Evolutionary conservation across 495 filamentous ascomycete genomes (phyloP), one percentile per base, ranked within the genome.

Genomic region (Penicillium mononematosum): DNA sequence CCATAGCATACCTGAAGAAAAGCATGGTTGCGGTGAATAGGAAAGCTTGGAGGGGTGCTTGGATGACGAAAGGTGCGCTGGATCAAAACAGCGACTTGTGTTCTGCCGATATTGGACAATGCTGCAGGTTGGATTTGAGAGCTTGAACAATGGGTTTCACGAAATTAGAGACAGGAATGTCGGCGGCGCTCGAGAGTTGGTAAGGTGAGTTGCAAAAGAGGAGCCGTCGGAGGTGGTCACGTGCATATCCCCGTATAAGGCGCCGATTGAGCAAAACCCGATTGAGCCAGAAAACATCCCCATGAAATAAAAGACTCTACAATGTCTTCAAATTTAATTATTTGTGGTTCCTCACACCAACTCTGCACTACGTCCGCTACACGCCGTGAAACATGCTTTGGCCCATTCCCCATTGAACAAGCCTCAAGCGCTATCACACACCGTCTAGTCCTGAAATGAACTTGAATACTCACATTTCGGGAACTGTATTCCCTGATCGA

Each of bases 1-100:
- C 20, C 32, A 29, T 24, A 11, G 20, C 42, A 10, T 68, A 78
- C 76, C 76, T 79, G 67, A 79, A 79, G 70, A 79, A 79, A 69
- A 79, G 73, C 76, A 79, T 79, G 59, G 44, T 66, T 59, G 53
- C 47, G 57, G 56, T 56, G 24, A 24, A n/a, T 42, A 7, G 3
- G 41, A 45, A 36, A 47, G 53, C 53, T 55, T 55, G 53, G 53
- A 55, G 53, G 53, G 53, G 50, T 16, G 45, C 25, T 48, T 48
- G 9, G 11, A 48, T 31, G 51, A 50, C 11, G 27, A 39, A 31
- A 36, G 20, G 50, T 34, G 31, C 31, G 32, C 34, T 38, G 2
- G 14, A 25, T 6, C 44, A 36, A 29, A 55, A 22, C 5, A 44
- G 43, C 8, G 8, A 16, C 25, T 31, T n/a, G 5, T 12, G 8